Conservation (phyloP, 805 yeast genomes). For the Cyberlindnera maclurae region DNA sequence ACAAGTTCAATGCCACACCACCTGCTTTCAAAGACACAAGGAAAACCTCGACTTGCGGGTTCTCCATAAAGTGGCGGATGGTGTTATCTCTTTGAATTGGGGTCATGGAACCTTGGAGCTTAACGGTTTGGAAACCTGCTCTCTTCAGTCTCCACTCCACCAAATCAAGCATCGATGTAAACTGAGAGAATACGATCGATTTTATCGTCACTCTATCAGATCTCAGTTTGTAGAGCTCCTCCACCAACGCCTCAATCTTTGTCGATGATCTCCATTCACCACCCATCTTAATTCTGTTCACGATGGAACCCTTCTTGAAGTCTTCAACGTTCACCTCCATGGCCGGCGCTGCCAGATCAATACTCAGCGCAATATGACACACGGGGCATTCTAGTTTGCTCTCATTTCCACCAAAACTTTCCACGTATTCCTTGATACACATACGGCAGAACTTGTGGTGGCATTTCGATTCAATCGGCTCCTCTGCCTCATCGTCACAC, state of each 20-base stretch:
- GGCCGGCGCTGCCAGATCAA: conserved; percentile 84
- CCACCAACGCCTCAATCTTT: conserved; percentile 92
- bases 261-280: conserved; percentile 93
- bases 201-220: conserved; percentile 86
- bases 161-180: conserved; percentile 91
- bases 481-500: conserved; percentile 98
- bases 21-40: conserved; percentile 95
- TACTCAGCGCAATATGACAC: conserved; percentile 88
- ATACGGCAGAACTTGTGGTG: conserved; percentile 90
- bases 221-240: conserved; percentile 80
- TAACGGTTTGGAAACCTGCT: conserved; percentile 93
- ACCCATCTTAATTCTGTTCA: conserved; percentile 80
- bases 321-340: conserved; percentile 52
- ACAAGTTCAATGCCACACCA: conserved; percentile 93
- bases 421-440: conserved; percentile 86
- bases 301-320: conserved; percentile 62
- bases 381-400: conserved; percentile 81
- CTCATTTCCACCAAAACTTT: conserved; percentile 59
- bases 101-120: conserved; percentile 94
- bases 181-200: conserved; percentile 95
- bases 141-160: conserved; percentile 93
- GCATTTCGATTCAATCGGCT: conserved; percentile 90
- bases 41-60: conserved; percentile 87
- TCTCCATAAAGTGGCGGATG: conserved; percentile 87
- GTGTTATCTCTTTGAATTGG: conserved; percentile 93